A percentile compares a stretch with the other conserved stretches of the same genome.
Conservation (phyloP, 2,329 filamentous ascomycete species). For the Pyrenochaeta sp. region DNA sequence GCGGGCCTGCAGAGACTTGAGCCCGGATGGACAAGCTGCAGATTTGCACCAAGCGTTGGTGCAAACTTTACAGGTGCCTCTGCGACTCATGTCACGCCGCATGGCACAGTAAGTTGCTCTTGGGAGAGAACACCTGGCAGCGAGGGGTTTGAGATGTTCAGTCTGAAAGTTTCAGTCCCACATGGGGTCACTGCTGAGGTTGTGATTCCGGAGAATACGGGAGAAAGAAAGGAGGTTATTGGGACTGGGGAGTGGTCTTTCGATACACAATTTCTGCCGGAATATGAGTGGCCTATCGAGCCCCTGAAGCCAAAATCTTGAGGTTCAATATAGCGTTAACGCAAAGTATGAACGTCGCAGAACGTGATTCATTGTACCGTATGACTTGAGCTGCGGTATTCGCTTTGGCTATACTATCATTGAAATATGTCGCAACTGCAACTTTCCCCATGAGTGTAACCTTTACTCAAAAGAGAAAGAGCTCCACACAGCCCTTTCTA, state of each 20-base stretch:
- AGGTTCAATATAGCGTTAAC: background rate
- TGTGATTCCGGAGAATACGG: background rate
- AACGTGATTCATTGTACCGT: too few relatives aligned
- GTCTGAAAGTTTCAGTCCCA: background rate
- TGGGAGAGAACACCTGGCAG: background rate
- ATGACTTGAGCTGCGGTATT: too few relatives aligned
- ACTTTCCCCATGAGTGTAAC: too few relatives aligned
- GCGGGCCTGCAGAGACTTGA: constrained; percentile 52
- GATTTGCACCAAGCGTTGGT: background rate
- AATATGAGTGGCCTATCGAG: background rate
- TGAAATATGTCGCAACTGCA: too few relatives aligned
- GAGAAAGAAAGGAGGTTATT: background rate
- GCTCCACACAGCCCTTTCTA: too few relatives aligned
- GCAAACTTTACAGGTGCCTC: background rate
- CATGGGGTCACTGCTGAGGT: background rate
- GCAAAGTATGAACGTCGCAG: too few relatives aligned
- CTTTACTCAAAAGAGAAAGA: too few relatives aligned
- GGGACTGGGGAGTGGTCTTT: background rate
- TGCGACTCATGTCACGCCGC: background rate
- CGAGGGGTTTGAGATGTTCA: background rate
- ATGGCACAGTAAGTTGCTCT: background rate
- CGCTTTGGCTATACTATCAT: too few relatives aligned
- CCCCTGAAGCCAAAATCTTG: background rate
- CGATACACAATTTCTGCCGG: background rate
- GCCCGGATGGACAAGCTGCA: constrained; percentile 33